Base-by-base conservation (phyloP, 176 grass and related monocot genomes). In the Triticum monococcum region DNA sequence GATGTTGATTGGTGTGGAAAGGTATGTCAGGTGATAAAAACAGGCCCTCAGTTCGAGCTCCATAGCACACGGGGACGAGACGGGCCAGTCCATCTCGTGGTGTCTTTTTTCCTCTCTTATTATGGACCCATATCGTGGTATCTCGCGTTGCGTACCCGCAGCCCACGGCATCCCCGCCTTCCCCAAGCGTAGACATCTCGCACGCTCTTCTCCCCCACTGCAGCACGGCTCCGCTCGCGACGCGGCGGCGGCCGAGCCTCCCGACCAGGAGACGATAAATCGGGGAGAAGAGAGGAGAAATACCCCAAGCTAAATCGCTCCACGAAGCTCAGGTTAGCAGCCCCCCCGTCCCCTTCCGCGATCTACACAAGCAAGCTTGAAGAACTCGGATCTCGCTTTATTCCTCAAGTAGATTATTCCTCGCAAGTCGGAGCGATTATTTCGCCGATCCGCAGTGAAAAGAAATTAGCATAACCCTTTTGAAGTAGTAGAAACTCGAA, bases 201-300 rank as follows among this genome's bases (percentile, higher is more conserved):
- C 43, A 17, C 35, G 6, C 56, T 6, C 69, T 73, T 46, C 52
- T 75, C n/a, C n/a, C 17, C 50, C 30, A 22, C 78, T 2, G 40
- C 40, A 75, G 20, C 75, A n/a, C 84, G 45, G 20, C 62, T 70
- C 78, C 71, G 69, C 79, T 90, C 89, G 79, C 79, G 72, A 33
- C 83, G 36, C 62, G 68, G 69, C 80, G 85, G 76, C 68, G 57
- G 74, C 17, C 45, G 45, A 48, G 45, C 45, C 35, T 10, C 38
- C 75, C 56, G 72, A 77, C 72, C 59, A 48, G 28, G 20, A 65
- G 77, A 63, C 86, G 82, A 91, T 69, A 91, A 91, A 88, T 91
- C 62, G 89, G 37, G 30, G 81, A 88, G 77, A 91, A 46, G 86
- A 85, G 45, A 65, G 75, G 26, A 84, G 13, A 85, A 23, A n/a